These are phyloP conservation scores for Hapsidospora chrysogenum DNA, from an alignment of 495 filamentous ascomycete genomes.

Conservation along the genomic window DNA sequence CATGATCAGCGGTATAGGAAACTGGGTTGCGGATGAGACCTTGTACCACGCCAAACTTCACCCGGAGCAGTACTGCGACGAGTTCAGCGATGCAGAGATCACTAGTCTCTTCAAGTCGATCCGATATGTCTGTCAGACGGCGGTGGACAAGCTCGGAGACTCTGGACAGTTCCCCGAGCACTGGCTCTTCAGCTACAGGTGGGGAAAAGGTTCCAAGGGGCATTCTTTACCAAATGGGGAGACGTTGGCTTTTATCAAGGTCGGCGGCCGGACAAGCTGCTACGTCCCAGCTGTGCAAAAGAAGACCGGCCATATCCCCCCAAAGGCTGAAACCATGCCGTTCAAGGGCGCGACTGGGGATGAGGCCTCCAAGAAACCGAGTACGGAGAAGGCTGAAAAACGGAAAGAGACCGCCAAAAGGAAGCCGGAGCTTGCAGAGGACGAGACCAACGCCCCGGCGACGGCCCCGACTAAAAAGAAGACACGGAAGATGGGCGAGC, in stretches of 20 bases:
- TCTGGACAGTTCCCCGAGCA: constrained; percentile 68
- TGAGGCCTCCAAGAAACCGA: neutral
- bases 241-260: constrained; percentile 66
- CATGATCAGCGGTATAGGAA: constrained; percentile 86
- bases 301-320: constrained; percentile 32
- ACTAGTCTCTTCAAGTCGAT: constrained; percentile 56
- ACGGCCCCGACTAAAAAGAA: too few species aligned
- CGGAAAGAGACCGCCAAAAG: neutral
- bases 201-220: constrained; percentile 79
- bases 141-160: constrained; percentile 66
- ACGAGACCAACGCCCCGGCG: too few species aligned
- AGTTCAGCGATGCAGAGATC: constrained; percentile 55
- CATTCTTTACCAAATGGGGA: constrained; percentile 65
- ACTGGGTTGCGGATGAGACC: constrained; percentile 93
- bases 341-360: constrained; percentile 1
- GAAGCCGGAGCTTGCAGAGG: constrained; percentile 3
- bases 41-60: constrained; percentile 77
- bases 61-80: constrained; percentile 82
- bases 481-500: too few species aligned
- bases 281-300: constrained; percentile 75
- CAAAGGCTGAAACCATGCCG: constrained; percentile 18
- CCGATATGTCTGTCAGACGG: constrained; percentile 58
- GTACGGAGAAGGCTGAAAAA: constrained; percentile 4
- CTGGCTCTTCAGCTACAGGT: constrained; percentile 86
- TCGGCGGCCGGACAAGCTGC: constrained; percentile 78